Conservation (phyloP, 352 stramenopile genomes). For the Phytophthora chlamydospora region DNA sequence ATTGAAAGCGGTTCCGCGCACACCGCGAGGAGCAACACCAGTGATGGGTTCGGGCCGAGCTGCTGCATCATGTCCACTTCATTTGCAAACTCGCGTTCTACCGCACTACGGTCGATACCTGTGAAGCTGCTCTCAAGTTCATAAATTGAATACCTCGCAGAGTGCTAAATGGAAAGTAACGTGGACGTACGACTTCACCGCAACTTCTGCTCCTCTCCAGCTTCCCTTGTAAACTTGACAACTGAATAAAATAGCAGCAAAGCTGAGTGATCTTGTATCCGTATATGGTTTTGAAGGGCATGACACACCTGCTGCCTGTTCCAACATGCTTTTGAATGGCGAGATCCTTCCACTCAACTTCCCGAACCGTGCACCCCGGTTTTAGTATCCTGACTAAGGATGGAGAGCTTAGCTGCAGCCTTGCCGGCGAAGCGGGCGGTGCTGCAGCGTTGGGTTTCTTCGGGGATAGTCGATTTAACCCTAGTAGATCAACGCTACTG, state of each 20-base stretch:
- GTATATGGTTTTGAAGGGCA: not conserved
- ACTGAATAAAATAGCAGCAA: constrained; percentile 32
- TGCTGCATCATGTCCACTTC: constrained; percentile 76
- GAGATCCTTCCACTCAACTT: constrained; percentile 48
- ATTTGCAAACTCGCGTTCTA: constrained; percentile 80
- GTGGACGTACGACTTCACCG: constrained; percentile 69
- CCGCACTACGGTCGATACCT: constrained; percentile 40
- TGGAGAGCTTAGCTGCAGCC: constrained; percentile 6
- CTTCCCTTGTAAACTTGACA: constrained; percentile 79
- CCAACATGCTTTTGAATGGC: constrained; percentile 61
- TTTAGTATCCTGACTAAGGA: constrained; percentile 26
- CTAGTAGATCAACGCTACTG: constrained; percentile 39
- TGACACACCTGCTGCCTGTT: constrained; percentile 64
- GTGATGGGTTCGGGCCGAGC: constrained; percentile 67
- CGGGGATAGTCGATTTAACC: constrained; percentile 17
- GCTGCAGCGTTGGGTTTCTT: constrained; percentile 8
- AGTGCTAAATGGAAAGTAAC: not conserved
- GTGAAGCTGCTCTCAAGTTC: constrained; percentile 49
- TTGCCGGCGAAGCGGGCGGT: constrained; percentile 11
- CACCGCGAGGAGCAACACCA: constrained; percentile 76
- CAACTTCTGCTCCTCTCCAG: constrained; percentile 78
- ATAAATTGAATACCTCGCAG: not conserved
- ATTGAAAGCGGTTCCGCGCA: constrained; percentile 64
- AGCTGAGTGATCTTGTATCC: not conserved
- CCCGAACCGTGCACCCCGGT: constrained; percentile 29